A percentile compares a stretch with the other conserved stretches of the same genome.
Evolutionary conservation across 2,329 filamentous ascomycete genomes (phyloP).

Genomic region (Venturia aucupariae): DNA sequence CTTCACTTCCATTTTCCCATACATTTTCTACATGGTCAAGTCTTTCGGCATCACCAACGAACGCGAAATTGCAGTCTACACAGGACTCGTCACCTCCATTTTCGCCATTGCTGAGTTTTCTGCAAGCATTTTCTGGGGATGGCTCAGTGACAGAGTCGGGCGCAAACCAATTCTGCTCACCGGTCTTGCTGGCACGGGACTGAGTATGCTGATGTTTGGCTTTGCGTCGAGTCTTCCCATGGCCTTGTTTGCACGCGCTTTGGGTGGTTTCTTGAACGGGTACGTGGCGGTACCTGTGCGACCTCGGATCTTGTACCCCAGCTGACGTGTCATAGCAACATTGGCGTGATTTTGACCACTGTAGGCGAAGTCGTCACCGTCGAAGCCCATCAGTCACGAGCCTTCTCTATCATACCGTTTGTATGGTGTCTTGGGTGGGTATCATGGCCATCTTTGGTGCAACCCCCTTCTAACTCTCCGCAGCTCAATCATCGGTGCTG

Average conservation of each 20-base stretch:
- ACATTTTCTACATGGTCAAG: constrained; percentile 95
- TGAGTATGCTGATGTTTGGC: constrained; percentile 89
- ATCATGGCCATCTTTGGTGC: constrained; percentile 14
- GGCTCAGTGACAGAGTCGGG: constrained; percentile 82
- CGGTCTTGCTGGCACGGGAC: constrained; percentile 79
- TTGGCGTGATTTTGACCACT: constrained; percentile 89
- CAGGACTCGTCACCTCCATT: constrained; percentile 89
- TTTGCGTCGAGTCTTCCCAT: constrained; percentile 75
- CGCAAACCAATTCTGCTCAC: constrained; percentile 86
- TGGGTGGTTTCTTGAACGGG: constrained; percentile 90
- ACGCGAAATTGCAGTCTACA: constrained; percentile 79
- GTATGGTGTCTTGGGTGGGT: constrained; percentile 87
- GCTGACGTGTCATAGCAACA: constrained; percentile 52
- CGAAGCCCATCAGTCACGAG: constrained; percentile 87
- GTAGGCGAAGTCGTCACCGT: constrained; percentile 88
- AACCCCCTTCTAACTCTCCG: constrained; percentile 19
- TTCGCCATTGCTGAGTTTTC: constrained; percentile 95
- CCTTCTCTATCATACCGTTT: constrained; percentile 95
- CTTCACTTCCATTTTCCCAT: constrained; percentile 99
- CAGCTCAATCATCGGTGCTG: constrained; percentile 83
- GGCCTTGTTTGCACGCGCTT: constrained; percentile 75
- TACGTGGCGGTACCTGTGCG: constrained; percentile 37
- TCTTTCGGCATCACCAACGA: constrained; percentile 79
- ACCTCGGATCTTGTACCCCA: neutral
- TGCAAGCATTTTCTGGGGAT: constrained; percentile 86